Percentiles rank a stretch among this genome's conserved stretches.
phyloP scores from a whole-genome alignment of 1,284 basidiomycete genomes.

The Sporisorium reilianum region DNA sequence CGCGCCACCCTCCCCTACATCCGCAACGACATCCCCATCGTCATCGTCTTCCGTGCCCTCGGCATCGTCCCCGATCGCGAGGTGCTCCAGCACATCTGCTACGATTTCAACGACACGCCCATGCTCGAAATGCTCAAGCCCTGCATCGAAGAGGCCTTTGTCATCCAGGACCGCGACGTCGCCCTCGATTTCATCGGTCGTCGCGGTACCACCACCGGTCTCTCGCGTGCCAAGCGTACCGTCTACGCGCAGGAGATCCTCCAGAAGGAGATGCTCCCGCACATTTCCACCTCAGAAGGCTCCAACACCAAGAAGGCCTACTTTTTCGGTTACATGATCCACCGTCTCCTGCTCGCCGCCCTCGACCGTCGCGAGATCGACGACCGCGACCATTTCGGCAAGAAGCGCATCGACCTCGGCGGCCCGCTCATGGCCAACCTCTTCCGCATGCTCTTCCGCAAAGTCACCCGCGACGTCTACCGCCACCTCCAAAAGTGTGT shows the following conservation, averaged over 20 bases:
- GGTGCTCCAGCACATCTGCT: conserved; percentile 97
- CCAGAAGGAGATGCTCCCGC: conserved; percentile 98
- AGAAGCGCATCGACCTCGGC: conserved; percentile 95
- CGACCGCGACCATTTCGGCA: conserved; percentile 99
- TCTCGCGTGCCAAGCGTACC: conserved; percentile 90
- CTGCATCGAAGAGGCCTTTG: conserved; percentile 98
- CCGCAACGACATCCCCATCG: conserved; percentile 97
- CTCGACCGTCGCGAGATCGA: conserved; percentile 94
- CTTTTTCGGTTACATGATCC: conserved; percentile 99
- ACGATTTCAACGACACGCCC: conserved; percentile 93
- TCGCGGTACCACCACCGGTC: conserved; percentile 93
- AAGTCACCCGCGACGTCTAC: conserved; percentile 96
- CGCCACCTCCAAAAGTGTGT: conserved; percentile 95
- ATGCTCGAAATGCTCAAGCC: conserved; percentile 99
- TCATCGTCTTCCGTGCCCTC: conserved; percentile 97
- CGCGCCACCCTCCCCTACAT: conserved; percentile 98
- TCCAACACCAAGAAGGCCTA: conserved; percentile 99
- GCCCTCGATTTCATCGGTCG: conserved; percentile 95
- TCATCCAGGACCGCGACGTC: conserved; percentile 96
- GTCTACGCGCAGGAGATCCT: conserved; percentile 97
- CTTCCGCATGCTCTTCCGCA: conserved; percentile 97
- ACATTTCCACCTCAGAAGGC: conserved; percentile 94
- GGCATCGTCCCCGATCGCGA: conserved; percentile 98
- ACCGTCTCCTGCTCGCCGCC: conserved; percentile 91
- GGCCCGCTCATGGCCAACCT: conserved; percentile 93